Conservation (phyloP, 352 stramenopile genomes). For the Pythium scleroteichum region DNA sequence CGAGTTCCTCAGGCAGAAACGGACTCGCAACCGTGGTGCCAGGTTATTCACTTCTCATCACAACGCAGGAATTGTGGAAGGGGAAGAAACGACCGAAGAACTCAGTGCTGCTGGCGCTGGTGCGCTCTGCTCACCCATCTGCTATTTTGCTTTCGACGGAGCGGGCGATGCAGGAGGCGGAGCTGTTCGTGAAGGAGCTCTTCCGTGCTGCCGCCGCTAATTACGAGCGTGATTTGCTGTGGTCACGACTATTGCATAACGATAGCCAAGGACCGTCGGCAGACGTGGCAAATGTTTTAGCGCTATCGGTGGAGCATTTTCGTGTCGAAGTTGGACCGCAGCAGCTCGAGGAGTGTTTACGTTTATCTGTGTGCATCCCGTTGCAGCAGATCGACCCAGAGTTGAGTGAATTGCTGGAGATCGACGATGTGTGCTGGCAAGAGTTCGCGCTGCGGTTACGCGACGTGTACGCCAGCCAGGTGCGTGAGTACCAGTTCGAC, state of each 20-base stretch:
- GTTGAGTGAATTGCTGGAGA: conserved; percentile 61
- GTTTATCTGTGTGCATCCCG: conserved; percentile 77
- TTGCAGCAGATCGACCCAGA: conserved; percentile 77
- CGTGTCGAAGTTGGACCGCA: conserved; percentile 73
- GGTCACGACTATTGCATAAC: conserved; percentile 80
- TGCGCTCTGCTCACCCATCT: conserved; percentile 47
- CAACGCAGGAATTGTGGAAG: conserved; percentile 56
- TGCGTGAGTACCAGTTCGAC: conserved; percentile 87
- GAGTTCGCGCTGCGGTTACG: conserved; percentile 74
- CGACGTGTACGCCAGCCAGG: conserved; percentile 73
- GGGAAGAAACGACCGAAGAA: conserved; percentile 56
- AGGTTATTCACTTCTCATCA: conserved; percentile 81
- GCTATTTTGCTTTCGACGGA: conserved; percentile 52
- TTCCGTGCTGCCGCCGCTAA: conserved; percentile 78
- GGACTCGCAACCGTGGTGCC: neutral
- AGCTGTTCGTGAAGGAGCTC: conserved; percentile 76
- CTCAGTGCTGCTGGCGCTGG: conserved; percentile 67
- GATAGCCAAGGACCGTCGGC: conserved; percentile 49
- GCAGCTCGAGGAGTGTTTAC: conserved; percentile 83
- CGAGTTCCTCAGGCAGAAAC: neutral
- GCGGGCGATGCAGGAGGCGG: conserved; percentile 67
- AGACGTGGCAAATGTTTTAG: conserved; percentile 55
- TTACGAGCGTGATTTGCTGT: conserved; percentile 86
- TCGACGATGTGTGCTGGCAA: conserved; percentile 76
- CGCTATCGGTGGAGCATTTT: conserved; percentile 60